A percentile compares a stretch with the other conserved stretches of the same genome.
Evolutionary conservation across 805 yeast genomes (phyloP).

Genomic region (Barnettozyma sucrosica): DNA sequence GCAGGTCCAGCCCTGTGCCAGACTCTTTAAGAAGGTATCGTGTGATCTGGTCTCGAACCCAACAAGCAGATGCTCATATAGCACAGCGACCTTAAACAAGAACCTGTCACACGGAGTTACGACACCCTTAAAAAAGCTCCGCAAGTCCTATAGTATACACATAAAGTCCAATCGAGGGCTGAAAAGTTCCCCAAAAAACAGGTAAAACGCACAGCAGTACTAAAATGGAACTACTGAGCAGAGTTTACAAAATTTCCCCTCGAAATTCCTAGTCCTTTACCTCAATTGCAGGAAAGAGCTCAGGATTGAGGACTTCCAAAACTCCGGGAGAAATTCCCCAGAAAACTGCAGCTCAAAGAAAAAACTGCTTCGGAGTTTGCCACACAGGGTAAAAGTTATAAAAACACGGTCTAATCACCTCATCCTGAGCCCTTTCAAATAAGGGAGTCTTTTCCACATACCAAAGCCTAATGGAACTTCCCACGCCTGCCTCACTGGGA

Average conservation of each 20-base stretch:
- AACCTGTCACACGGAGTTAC: neutral
- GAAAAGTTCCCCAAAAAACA: neutral
- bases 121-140: neutral
- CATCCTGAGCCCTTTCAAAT: neutral
- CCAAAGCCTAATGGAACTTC: neutral
- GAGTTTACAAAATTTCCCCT: neutral
- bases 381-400: neutral
- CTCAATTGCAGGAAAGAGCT: neutral
- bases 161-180: neutral
- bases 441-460: neutral
- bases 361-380: conserved; percentile 2
- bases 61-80: no score
- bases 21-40: neutral
- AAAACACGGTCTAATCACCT: neutral
- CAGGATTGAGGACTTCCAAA: neutral
- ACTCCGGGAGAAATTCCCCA: conserved; percentile 10
- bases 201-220: neutral
- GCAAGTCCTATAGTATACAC: neutral
- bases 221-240: neutral
- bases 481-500: conserved; percentile 1
- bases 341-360: conserved; percentile 1
- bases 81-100: no score
- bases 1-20: no score
- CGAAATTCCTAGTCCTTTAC: neutral
- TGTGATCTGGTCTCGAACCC: neutral